These are phyloP conservation scores for Grosmannia huntii DNA, from an alignment of 2,329 filamentous ascomycete genomes.

Conservation along the genomic window DNA sequence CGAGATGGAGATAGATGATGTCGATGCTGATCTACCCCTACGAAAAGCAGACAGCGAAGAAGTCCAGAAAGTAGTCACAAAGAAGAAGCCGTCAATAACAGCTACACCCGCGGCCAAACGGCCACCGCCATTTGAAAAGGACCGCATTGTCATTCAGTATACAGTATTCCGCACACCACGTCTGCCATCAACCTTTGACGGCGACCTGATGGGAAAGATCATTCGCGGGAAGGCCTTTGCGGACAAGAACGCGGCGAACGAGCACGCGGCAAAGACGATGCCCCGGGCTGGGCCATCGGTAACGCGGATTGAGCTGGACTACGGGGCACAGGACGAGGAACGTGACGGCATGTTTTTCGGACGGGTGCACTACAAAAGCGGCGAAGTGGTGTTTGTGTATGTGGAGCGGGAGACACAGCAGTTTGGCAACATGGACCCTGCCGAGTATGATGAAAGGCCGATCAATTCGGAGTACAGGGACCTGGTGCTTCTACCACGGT, in stretches of 20 bases:
- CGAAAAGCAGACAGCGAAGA: neutral
- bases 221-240: conserved; percentile 7
- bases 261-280: neutral
- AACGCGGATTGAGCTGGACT: conserved; percentile 4
- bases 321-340: neutral
- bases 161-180: conserved; percentile 9
- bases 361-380: neutral
- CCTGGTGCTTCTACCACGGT: conserved; percentile 3
- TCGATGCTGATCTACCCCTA: too few relatives aligned
- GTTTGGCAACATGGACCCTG: conserved; percentile 6
- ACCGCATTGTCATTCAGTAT: conserved; percentile 8
- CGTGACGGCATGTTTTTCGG: conserved; percentile 12
- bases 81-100: neutral
- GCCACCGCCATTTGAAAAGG: neutral
- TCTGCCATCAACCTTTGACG: neutral
- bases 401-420: conserved; percentile 9
- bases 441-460: neutral
- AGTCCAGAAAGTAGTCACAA: neutral
- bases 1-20: neutral
- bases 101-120: neutral
- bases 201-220: neutral
- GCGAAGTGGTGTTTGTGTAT: conserved; percentile 3
- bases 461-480: conserved; percentile 1
- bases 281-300: neutral
- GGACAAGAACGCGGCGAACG: conserved; percentile 9